Evolutionary conservation across 2,329 filamentous ascomycete species (phyloP), one percentile per base, ranked within the genome.

Genomic region (Camillea tinctor): DNA sequence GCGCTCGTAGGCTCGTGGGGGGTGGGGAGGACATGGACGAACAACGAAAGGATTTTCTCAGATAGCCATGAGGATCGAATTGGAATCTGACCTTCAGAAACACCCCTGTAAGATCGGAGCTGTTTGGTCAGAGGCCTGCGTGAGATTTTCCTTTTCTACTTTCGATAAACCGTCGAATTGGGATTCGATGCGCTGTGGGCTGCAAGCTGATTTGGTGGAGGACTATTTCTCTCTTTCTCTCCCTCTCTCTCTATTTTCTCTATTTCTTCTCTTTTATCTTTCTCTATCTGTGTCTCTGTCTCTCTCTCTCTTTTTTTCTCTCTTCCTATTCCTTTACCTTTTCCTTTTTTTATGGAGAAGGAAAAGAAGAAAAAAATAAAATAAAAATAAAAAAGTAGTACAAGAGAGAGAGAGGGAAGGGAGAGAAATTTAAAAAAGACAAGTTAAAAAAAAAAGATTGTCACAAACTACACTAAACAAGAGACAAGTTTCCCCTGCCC

Each of bases 131-230:
- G 52, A 54, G 55, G 52, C 20, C 51, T 4, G 51, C 56, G 56
- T 53, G 52, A 56, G 50, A 55, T 24, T 44, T 55, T 50, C 60
- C 44, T 58, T 53, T 59, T 58, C 55, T 59, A 57, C 22, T 23
- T 26, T 17, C 48, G 44, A 40, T 58, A 15, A 52, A 23, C 55
- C 22, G 50, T 44, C 56, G 21, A 22, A 30, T 56, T 52, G 44
- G 50, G 24, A n/a, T n/a, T 60, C 60, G 66, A 65, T 68, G 66
- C 57, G 66, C 62, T 64, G n/a, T n/a, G 62, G 62, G 59, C 66
- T 67, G 65, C 65, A 67, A 61, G 64, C 56, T 64, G 64, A 67
- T 63, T 64, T 67, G 61, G 63, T 58, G 53, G n/a, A 57, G 36
- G 5, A 9, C 7, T 11, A 15, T n/a, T n/a, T n/a, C n/a, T n/a